These are phyloP conservation scores for Teratosphaeria gauchensis DNA, from an alignment of 2,329 filamentous ascomycete species.

Conservation along the genomic window DNA sequence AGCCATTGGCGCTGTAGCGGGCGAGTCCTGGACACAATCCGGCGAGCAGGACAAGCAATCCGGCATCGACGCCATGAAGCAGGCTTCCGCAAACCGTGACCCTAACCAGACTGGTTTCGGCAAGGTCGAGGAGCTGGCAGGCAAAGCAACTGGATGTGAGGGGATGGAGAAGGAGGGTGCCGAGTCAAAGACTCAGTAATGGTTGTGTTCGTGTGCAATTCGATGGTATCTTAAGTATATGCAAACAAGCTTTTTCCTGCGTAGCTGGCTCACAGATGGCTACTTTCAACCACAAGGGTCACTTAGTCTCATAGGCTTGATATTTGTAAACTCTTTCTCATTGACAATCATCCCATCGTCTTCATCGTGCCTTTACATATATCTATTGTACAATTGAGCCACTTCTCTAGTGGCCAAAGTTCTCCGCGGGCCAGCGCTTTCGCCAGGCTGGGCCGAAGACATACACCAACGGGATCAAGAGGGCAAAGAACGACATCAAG, in stretches of 20 bases:
- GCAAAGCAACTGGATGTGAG: conserved; percentile 55
- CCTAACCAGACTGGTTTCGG: conserved; percentile 47
- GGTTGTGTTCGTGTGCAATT: not conserved
- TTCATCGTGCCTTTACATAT: not conserved
- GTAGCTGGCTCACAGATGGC: too few relatives aligned
- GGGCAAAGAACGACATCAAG: conserved; percentile 15
- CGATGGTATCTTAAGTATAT: not conserved
- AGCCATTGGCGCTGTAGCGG: conserved; percentile 52
- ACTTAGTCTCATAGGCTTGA: too few relatives aligned
- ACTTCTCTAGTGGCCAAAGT: not conserved
- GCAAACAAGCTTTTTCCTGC: not conserved
- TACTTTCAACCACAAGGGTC: too few relatives aligned
- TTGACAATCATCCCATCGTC: not conserved
- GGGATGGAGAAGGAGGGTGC: conserved; percentile 58
- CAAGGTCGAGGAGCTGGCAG: conserved; percentile 54
- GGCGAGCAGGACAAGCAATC: conserved; percentile 56
- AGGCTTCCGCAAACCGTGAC: conserved; percentile 49
- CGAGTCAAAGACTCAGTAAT: conserved; percentile 14
- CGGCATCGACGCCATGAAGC: conserved; percentile 54
- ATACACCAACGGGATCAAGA: conserved; percentile 20
- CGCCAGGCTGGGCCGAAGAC: conserved; percentile 13
- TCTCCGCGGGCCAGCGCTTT: conserved; percentile 12
- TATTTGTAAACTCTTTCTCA: too few relatives aligned
- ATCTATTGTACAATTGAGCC: not conserved
- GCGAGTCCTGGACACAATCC: conserved; percentile 54